phyloP scores from a whole-genome alignment of 2,329 filamentous ascomycete species.

The Ascochyta lentis region DNA sequence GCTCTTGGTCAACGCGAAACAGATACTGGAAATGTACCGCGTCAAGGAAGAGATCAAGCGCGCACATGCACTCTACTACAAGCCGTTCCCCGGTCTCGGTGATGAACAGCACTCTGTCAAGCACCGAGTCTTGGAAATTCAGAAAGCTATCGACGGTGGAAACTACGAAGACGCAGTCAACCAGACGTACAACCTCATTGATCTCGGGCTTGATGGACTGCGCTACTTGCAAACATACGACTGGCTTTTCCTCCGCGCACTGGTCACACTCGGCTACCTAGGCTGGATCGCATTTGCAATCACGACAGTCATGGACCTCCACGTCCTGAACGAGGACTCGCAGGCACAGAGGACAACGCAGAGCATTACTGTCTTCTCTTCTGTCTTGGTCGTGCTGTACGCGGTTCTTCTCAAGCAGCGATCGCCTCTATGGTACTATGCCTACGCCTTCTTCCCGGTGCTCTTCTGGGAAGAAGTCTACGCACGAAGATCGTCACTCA shows the following conservation, averaged over 20 bases:
- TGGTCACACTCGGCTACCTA: constrained; percentile 89
- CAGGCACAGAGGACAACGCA: constrained; percentile 67
- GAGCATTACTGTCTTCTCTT: constrained; percentile 73
- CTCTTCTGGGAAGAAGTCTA: constrained; percentile 97
- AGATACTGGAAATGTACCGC: constrained; percentile 93
- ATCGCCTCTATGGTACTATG: constrained; percentile 85
- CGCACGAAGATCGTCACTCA: constrained; percentile 73
- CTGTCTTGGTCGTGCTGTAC: constrained; percentile 76
- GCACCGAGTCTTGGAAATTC: constrained; percentile 71
- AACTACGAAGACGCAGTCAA: constrained; percentile 79
- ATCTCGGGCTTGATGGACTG: constrained; percentile 78
- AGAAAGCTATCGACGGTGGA: constrained; percentile 68
- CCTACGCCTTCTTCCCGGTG: constrained; percentile 89
- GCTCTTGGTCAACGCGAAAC: constrained; percentile 80
- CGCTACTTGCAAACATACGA: constrained; percentile 98
- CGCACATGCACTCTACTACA: constrained; percentile 76
- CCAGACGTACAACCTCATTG: constrained; percentile 77
- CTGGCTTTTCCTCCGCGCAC: constrained; percentile 90
- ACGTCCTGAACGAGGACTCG: constrained; percentile 77
- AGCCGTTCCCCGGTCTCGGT: constrained; percentile 74
- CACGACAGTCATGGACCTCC: constrained; percentile 85
- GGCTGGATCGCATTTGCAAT: constrained; percentile 95
- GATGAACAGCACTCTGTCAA: constrained; percentile 68
- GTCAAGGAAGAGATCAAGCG: constrained; percentile 91
- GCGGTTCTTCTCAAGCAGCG: constrained; percentile 80